Conservation (phyloP, 2,329 filamentous ascomycete genomes). For the Aspergillus vadensis region DNA sequence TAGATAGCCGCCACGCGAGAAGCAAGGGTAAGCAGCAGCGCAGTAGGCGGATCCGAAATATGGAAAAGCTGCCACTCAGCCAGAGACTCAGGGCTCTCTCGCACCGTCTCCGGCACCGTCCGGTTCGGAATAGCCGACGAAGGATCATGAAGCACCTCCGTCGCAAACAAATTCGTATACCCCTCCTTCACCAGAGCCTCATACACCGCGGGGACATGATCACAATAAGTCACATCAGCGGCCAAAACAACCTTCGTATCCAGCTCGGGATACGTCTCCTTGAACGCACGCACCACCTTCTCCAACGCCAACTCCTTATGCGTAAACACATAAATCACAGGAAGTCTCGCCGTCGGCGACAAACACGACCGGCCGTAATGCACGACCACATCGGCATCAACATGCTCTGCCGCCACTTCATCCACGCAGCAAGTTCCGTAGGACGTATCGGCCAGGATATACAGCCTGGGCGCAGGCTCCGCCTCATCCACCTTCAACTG, state of each 20-base stretch:
- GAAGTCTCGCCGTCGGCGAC: constrained; percentile 82
- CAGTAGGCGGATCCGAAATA: constrained; percentile 75
- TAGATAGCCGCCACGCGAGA: constrained; percentile 77
- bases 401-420: constrained; percentile 93
- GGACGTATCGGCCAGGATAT: constrained; percentile 90
- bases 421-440: constrained; percentile 98
- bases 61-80: constrained; percentile 78
- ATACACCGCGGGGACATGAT: constrained; percentile 67
- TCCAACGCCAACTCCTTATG: constrained; percentile 67
- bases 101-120: constrained; percentile 58
- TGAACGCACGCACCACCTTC: constrained; percentile 63
- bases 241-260: constrained; percentile 72
- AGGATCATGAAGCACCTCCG: constrained; percentile 75
- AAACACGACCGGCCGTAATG: constrained; percentile 93
- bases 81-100: constrained; percentile 53
- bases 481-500: constrained; percentile 29
- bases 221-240: constrained; percentile 85
- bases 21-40: constrained; percentile 82
- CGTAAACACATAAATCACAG: constrained; percentile 90
- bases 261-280: constrained; percentile 66
- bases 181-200: constrained; percentile 60
- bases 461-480: constrained; percentile 56
- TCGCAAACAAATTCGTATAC: constrained; percentile 70
- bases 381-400: constrained; percentile 84
- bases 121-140: constrained; percentile 82